Conservation (phyloP, 2,329 filamentous ascomycete genomes). For the Cordyceps fumosorosea region DNA sequence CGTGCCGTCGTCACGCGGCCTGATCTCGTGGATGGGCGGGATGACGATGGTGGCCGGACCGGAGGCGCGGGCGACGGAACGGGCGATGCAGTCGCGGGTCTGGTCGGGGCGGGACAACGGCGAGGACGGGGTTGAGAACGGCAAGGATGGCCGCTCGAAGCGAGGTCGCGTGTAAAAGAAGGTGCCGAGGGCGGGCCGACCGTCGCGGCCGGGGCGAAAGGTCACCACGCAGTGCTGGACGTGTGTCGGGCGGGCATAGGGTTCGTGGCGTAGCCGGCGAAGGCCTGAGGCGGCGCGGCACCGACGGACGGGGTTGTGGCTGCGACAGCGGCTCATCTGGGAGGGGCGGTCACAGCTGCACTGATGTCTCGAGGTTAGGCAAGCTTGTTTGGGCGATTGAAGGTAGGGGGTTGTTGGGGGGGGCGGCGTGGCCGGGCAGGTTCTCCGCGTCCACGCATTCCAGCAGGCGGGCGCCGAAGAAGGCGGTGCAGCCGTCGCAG, state of each 20-base stretch:
- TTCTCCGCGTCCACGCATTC: neutral
- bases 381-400: neutral
- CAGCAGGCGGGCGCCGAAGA: neutral
- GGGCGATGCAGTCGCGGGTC: conserved; percentile 5
- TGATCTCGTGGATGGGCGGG: conserved; percentile 5
- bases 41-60: neutral
- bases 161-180: neutral
- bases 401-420: too few species aligned
- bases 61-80: neutral
- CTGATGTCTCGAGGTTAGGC: neutral
- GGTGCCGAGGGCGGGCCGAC: conserved; percentile 3
- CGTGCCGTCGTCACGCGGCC: neutral
- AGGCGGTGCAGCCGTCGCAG: neutral
- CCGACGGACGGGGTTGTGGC: conserved; percentile 3
- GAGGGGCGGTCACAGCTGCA: neutral
- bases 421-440: neutral
- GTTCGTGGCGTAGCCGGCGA: neutral
- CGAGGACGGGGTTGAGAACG: too few species aligned
- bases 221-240: conserved; percentile 11
- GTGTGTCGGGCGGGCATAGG: neutral
- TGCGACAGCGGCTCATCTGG: neutral
- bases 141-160: neutral
- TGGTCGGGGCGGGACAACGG: neutral
- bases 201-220: conserved; percentile 3
- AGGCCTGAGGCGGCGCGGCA: neutral